Base-by-base conservation (phyloP, 1,284 basidiomycete species). In the Cryptococcus floricola region DNA sequence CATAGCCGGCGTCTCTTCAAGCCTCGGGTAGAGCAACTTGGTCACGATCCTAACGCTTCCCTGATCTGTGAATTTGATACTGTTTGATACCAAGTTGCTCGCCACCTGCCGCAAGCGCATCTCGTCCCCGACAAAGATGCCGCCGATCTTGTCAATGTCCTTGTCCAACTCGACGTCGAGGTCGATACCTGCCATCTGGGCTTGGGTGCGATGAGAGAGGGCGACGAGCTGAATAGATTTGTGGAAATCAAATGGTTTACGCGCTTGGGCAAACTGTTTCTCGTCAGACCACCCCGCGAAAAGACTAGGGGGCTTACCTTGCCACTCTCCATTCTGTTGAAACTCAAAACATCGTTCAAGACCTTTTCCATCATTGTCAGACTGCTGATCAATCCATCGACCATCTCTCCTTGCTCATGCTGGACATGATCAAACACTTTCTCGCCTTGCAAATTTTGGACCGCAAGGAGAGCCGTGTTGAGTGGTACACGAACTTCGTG, bases 361-460 rank as follows among this genome's bases (percentile, higher is more conserved):
- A 95, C 74, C 59, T 77, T 76, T 50, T 77, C 76, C 76, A 77
- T 94, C 87, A 92, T 91, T 58, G 84, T 86, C 54, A 94, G 76
- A 70, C 87, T 89, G 3, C 88, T 88, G 65, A 87, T 86, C 23
- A 94, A 80, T 38, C 75, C 74, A 58, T 75, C 66, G 0, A 74
- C 69, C 74, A 77, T 73, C 59, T 72, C 71, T 4, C 57, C 52
- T 53, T 76, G 69, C 50, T 77, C 73, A 18, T 61, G 57, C 23
- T 61, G 61, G 14, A 72, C 43, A 8, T 63, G 57, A n/a, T 64
- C 60, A 59, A 76, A 78, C 2, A 76, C 69, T 31, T 70, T 62
- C 56, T 77, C 84, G 1, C 88, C 89, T 58, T 87, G 86, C 81
- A 94, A 86, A 68, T 95, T 94, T 76, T 94, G 91, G 9, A 92